These are phyloP conservation scores for Fusarium newnesense DNA, from an alignment of 2,329 filamentous ascomycete genomes.

Conservation along the genomic window DNA sequence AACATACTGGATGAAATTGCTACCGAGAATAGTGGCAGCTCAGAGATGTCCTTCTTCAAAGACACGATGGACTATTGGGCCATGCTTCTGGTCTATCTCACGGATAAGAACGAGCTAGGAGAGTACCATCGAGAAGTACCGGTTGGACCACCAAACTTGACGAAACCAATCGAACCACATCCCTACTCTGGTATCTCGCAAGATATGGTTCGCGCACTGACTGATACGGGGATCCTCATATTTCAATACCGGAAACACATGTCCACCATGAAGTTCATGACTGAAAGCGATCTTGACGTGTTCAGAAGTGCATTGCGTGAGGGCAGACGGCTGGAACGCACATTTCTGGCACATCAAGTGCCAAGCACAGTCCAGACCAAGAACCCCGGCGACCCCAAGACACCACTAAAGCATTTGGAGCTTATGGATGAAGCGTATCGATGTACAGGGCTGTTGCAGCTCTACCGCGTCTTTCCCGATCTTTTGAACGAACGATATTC, in stretches of 20 bases:
- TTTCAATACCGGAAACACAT: background rate
- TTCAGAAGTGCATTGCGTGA: background rate
- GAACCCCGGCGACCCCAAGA: background rate
- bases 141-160: background rate
- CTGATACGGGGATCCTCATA: background rate
- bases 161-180: background rate
- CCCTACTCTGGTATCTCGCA: background rate
- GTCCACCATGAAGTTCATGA: constrained; percentile 4
- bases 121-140: background rate
- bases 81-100: constrained; percentile 4
- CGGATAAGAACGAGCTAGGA: background rate
- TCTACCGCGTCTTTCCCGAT: constrained; percentile 7
- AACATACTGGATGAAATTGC: background rate
- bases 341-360: background rate
- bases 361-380: background rate
- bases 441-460: background rate
- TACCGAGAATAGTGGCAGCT: background rate
- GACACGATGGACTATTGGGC: constrained; percentile 9
- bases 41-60: background rate
- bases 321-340: background rate
- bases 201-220: background rate
- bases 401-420: background rate
- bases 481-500: background rate
- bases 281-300: background rate
- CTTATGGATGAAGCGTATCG: constrained; percentile 7